Percentiles rank a stretch among this genome's conserved stretches.
These are phyloP conservation scores for Lagenidium sp. DNA, from an alignment of 352 stramenopile genomes.

Conservation along the genomic window DNA sequence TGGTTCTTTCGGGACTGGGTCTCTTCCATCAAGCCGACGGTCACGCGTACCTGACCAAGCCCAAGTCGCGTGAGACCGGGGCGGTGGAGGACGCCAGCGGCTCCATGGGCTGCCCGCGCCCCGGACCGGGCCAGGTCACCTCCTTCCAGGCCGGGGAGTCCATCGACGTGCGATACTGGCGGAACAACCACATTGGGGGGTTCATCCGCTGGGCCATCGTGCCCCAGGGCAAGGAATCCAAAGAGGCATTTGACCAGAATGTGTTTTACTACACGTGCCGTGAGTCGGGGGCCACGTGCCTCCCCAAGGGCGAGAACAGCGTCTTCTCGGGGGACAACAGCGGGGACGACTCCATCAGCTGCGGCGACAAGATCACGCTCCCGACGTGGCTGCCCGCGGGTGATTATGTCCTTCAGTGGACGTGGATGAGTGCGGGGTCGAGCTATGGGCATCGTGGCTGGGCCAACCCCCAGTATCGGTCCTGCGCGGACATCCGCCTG, in stretches of 20 bases:
- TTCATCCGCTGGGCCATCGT: conserved; percentile 45
- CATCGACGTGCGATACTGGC: conserved; percentile 38
- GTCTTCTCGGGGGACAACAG: conserved; percentile 25
- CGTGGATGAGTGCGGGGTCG: conserved; percentile 33
- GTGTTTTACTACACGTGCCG: conserved; percentile 45
- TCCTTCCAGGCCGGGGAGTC: conserved; percentile 25
- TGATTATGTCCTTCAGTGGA: conserved; percentile 47
- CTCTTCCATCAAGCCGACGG: neutral
- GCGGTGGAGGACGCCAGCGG: neutral
- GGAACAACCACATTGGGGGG: conserved; percentile 42
- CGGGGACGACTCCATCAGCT: conserved; percentile 23
- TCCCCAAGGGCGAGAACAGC: conserved; percentile 23
- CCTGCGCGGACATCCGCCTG: conserved; percentile 36
- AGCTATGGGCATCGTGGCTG: conserved; percentile 38
- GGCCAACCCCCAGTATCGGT: conserved; percentile 29
- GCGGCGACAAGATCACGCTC: conserved; percentile 33
- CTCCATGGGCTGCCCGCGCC: conserved; percentile 20
- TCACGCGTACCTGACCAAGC: conserved; percentile 2
- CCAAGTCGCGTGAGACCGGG: conserved; percentile 4
- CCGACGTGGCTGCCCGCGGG: conserved; percentile 27
- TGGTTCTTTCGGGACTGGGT: too few species aligned
- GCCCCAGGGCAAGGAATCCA: conserved; percentile 16
- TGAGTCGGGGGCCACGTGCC: conserved; percentile 28
- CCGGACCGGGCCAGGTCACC: conserved; percentile 15
- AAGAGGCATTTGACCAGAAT: conserved; percentile 28